Conservation (phyloP, 1,139 yeast species). For the Magnusiomyces fungicola region DNA sequence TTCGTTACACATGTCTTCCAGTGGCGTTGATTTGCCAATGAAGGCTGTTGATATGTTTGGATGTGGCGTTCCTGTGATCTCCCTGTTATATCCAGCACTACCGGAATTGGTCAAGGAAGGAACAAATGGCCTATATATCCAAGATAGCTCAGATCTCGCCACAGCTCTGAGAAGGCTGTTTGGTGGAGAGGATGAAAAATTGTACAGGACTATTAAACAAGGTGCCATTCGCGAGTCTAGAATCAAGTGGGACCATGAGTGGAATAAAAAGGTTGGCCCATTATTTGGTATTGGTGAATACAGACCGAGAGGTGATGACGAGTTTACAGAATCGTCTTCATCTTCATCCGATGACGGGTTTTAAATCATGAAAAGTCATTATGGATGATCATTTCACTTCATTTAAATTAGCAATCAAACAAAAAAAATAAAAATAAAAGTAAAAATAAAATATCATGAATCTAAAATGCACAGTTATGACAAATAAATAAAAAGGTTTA, state of each 20-base stretch:
- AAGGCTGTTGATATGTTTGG: conserved; percentile 95
- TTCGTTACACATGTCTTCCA: conserved; percentile 83
- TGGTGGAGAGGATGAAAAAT: conserved; percentile 32
- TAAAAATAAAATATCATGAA: no score
- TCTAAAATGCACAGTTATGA: no score
- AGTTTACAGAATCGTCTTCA: conserved; percentile 1
- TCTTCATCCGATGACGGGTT: conserved; percentile 3
- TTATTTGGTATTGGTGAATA: conserved; percentile 33
- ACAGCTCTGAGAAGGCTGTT: conserved; percentile 43
- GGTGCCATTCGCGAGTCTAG: conserved; percentile 71
- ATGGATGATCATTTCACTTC: no score
- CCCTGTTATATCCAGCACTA: conserved; percentile 63
- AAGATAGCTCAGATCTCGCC: conserved; percentile 43
- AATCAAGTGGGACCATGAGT: conserved; percentile 67
- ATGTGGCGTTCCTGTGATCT: conserved; percentile 86
- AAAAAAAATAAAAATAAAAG: no score
- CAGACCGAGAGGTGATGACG: conserved; percentile 17
- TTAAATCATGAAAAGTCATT: not conserved
- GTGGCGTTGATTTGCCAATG: conserved; percentile 96
- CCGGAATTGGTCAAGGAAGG: conserved; percentile 35
- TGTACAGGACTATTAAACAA: conserved; percentile 37
- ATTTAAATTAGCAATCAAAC: no score
- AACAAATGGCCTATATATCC: conserved; percentile 41
- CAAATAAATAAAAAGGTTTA: no score
- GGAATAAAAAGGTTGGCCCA: conserved; percentile 45